phyloP scores from a whole-genome alignment of 1,284 basidiomycete genomes.

The Blastosporella zonata region DNA sequence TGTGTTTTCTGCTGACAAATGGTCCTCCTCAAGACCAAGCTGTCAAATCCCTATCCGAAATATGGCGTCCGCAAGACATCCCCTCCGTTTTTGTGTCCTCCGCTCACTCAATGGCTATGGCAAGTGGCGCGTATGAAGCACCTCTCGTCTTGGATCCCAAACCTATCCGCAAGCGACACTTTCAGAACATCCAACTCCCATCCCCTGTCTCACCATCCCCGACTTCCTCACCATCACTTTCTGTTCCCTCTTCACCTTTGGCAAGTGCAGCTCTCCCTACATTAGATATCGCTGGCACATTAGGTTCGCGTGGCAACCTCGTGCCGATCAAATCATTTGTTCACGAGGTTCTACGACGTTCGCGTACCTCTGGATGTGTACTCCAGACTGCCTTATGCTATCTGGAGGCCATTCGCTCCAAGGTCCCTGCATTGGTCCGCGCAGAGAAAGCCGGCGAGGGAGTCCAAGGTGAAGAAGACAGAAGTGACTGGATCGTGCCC shows the following conservation, averaged over 20 bases:
- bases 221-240: constrained; percentile 30
- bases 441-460: constrained; percentile 45
- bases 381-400: constrained; percentile 79
- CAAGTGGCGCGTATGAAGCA: constrained; percentile 16
- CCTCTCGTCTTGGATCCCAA: constrained; percentile 15
- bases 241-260: constrained; percentile 20
- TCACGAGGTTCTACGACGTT: constrained; percentile 73
- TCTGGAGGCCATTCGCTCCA: constrained; percentile 66
- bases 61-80: constrained; percentile 73
- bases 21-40: constrained; percentile 58
- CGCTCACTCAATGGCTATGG: constrained; percentile 21
- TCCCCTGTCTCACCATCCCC: constrained; percentile 37
- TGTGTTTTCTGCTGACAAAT: constrained; percentile 16
- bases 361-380: constrained; percentile 70
- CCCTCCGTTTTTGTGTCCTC: constrained; percentile 56
- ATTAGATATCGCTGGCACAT: background rate
- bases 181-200: constrained; percentile 44
- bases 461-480: constrained; percentile 37
- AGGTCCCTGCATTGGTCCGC: constrained; percentile 56
- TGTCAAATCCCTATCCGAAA: constrained; percentile 67
- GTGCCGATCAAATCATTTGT: constrained; percentile 69
- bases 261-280: constrained; percentile 1
- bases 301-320: constrained; percentile 32
- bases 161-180: constrained; percentile 1
- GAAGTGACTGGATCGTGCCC: constrained; percentile 43